phyloP scores from a whole-genome alignment of 2,329 filamentous ascomycete genomes.

The Exophiala aquamarina region DNA sequence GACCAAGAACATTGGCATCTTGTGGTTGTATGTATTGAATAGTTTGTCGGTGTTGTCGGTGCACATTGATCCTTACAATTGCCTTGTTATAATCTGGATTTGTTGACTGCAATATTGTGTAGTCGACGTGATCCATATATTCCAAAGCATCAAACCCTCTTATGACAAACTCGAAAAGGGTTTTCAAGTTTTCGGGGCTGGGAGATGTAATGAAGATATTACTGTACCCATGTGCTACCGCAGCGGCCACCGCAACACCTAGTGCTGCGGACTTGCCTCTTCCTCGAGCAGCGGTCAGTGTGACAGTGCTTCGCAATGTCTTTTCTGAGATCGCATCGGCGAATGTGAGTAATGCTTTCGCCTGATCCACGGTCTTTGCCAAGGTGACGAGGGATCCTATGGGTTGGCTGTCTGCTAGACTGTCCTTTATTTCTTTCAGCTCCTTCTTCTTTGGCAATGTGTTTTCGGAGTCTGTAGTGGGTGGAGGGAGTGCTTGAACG shows the following conservation, averaged over 20 bases:
- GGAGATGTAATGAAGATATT: constrained; percentile 99
- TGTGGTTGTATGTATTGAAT: constrained; percentile 98
- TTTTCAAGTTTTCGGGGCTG: constrained; percentile 97
- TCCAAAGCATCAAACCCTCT: constrained; percentile 94
- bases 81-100: constrained; percentile 99
- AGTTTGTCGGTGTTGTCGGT: constrained; percentile 91
- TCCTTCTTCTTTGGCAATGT: constrained; percentile 70
- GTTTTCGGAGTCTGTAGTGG: constrained; percentile 70
- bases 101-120: constrained; percentile 96
- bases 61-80: constrained; percentile 93
- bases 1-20: constrained; percentile 89
- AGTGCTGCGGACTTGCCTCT: constrained; percentile 96
- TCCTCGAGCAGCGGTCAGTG: constrained; percentile 88
- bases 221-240: constrained; percentile 93
- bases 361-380: constrained; percentile 90
- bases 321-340: constrained; percentile 96
- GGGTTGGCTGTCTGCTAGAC: constrained; percentile 78
- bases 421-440: constrained; percentile 83
- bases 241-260: constrained; percentile 89
- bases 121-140: constrained; percentile 93
- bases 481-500: constrained; percentile 77
- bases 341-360: constrained; percentile 94
- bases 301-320: constrained; percentile 88
- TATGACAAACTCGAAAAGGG: constrained; percentile 96
- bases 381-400: constrained; percentile 81